Percentiles rank a stretch among this genome's conserved stretches.
Evolutionary conservation across 225 moss, liverwort and hornwort species (phyloP).

Genomic region (Sphagnum tenellum): DNA sequence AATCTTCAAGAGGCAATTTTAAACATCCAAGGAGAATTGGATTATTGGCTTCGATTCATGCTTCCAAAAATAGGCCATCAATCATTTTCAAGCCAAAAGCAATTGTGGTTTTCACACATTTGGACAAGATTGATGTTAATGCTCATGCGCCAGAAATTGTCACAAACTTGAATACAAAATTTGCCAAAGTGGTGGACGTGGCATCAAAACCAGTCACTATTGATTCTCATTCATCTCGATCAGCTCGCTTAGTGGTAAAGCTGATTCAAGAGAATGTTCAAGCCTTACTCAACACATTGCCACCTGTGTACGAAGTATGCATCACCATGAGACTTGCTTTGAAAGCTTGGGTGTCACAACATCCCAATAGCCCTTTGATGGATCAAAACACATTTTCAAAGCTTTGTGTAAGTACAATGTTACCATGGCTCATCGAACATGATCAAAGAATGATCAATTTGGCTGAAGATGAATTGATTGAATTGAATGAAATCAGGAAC

Average conservation of each 20-base stretch:
- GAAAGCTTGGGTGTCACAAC: neutral
- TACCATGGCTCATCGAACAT: too few species aligned
- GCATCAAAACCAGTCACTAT: neutral
- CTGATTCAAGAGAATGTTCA: neutral
- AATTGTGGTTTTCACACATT: conserved; percentile 1
- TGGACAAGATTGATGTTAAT: neutral
- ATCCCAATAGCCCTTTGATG: neutral
- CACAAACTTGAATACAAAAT: neutral
- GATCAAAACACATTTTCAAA: neutral
- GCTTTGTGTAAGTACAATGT: neutral
- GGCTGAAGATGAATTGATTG: neutral
- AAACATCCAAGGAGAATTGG: neutral
- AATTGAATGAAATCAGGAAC: neutral
- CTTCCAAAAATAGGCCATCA: neutral
- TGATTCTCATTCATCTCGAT: neutral
- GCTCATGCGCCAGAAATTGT: neutral
- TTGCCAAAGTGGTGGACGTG: neutral
- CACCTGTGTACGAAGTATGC: neutral
- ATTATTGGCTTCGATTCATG: conserved; percentile 2
- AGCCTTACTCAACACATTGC: neutral
- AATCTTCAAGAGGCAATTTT: neutral
- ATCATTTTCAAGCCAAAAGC: too few species aligned
- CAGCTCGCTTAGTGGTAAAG: neutral
- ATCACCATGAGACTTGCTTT: neutral
- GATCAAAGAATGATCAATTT: neutral